Percentiles rank a stretch among this genome's conserved stretches.
Conservation (phyloP, 2,329 filamentous ascomycete genomes). For the Colletotrichum sp. region DNA sequence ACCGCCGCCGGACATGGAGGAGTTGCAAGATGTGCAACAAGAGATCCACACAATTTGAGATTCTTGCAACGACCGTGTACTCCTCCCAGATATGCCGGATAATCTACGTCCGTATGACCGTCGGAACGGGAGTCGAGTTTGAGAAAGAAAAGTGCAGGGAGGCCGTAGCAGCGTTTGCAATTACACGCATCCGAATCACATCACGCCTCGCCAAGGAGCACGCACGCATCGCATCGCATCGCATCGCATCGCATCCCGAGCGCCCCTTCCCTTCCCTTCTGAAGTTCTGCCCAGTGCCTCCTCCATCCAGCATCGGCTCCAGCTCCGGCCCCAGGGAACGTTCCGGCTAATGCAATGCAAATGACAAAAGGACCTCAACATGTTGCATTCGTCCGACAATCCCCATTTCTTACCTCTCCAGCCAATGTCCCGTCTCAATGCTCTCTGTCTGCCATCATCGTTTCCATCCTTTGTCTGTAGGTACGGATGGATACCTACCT, state of each 20-base stretch:
- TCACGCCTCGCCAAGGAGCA: conserved; percentile 4
- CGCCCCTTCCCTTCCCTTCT: neutral
- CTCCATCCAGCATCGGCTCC: neutral
- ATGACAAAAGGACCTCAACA: conserved; percentile 10
- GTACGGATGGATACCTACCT: neutral
- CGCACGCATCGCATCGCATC: neutral
- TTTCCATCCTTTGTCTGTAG: neutral
- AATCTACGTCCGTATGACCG: neutral
- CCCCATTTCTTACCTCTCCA: neutral
- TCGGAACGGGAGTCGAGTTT: neutral
- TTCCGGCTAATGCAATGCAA: conserved; percentile 22
- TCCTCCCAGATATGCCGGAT: neutral
- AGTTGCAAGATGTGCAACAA: neutral
- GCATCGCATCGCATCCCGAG: neutral
- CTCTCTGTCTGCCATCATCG: neutral
- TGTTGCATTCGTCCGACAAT: neutral
- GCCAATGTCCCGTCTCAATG: neutral
- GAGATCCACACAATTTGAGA: neutral
- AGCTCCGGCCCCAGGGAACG: neutral
- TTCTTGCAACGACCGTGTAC: neutral
- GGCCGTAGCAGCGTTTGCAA: neutral
- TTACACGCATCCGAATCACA: neutral
- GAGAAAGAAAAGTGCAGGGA: neutral
- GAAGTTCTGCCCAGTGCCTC: neutral
- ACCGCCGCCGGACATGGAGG: neutral